These are phyloP conservation scores for Hyphodiscus sp. DNA, from an alignment of 2,329 filamentous ascomycete genomes.

Conservation along the genomic window DNA sequence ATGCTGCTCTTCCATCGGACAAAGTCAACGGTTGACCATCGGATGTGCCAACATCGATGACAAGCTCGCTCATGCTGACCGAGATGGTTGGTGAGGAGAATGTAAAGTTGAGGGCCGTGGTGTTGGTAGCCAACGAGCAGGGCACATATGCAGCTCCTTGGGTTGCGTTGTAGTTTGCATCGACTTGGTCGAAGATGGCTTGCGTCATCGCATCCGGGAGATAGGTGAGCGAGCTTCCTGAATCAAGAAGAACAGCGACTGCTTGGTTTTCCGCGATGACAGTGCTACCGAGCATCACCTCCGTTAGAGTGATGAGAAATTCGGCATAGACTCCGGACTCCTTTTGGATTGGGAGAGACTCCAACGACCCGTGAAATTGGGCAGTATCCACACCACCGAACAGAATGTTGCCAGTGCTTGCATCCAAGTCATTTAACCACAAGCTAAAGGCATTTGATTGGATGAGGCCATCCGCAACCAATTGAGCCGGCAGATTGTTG, in stretches of 20 bases:
- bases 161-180: constrained; percentile 49
- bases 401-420: constrained; percentile 59
- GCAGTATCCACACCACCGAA: constrained; percentile 69
- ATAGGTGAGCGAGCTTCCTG: constrained; percentile 61
- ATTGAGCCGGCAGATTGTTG: constrained; percentile 60
- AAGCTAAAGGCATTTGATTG: constrained; percentile 64
- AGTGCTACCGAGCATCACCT: constrained; percentile 39
- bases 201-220: constrained; percentile 51
- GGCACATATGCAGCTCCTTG: constrained; percentile 55
- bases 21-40: constrained; percentile 44
- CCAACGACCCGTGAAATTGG: constrained; percentile 55
- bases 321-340: constrained; percentile 47
- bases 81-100: constrained; percentile 49
- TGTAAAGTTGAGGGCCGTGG: constrained; percentile 42
- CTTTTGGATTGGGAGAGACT: constrained; percentile 60
- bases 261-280: constrained; percentile 43
- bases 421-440: constrained; percentile 66
- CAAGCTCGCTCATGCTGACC: constrained; percentile 53
- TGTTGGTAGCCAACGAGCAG: constrained; percentile 42
- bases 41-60: constrained; percentile 43
- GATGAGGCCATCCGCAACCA: constrained; percentile 56
- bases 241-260: constrained; percentile 63
- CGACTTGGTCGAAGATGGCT: constrained; percentile 51
- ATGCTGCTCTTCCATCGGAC: constrained; percentile 47
- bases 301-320: constrained; percentile 65